Base-by-base conservation (phyloP, 352 stramenopile genomes). In the Globisporangium rhizosaccharum region DNA sequence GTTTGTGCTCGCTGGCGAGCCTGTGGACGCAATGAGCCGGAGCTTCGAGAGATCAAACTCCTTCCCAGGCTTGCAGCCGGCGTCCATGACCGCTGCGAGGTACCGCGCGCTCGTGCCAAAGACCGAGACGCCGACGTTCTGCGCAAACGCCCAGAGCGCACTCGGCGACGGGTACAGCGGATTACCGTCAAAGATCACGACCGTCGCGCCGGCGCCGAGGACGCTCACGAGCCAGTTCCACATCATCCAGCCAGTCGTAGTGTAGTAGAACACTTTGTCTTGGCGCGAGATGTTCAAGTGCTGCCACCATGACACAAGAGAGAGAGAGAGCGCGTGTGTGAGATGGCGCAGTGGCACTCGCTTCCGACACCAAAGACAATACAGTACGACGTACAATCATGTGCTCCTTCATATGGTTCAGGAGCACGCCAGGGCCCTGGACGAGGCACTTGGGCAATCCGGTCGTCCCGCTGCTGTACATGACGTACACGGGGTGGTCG, bases 401-500 rank as follows among this genome's bases (percentile, higher is more conserved):
- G 59, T 86, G 79, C 59, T 92, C 82, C 70, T 92, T 92, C 54
- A 90, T 67, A 60, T 92, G 82, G 65, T 90, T 90, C 41, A 92
- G 59, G 23, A 88, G 63, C 18, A 90, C 81, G 28, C 82, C 82
- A 17, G 79, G 76, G 11, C 86, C 82, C 59, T 96, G 86, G 23
- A 93, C 79, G 36, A 96, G 84, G 57, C 86, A 96, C 68, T 96
- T 96, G 53, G 86, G 86, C 45, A 96, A 66, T 2, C 86, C 86
- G 9, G 86, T 96, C 17, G 86, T 96, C 57, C 86, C 86, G 51
- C 76, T 90, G 62, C 78, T 91, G 68, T 93, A 96, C 84, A 96
- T 94, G 62, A 94, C 73, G 65, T 92, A 92, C 49, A 92, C 80
- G 3, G 86, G 86, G 65, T 96, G 86, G 65, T 92, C 82, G 57